Evolutionary conservation across 2,329 filamentous ascomycete species (phyloP).

Genomic region (Fusarium chaquense): DNA sequence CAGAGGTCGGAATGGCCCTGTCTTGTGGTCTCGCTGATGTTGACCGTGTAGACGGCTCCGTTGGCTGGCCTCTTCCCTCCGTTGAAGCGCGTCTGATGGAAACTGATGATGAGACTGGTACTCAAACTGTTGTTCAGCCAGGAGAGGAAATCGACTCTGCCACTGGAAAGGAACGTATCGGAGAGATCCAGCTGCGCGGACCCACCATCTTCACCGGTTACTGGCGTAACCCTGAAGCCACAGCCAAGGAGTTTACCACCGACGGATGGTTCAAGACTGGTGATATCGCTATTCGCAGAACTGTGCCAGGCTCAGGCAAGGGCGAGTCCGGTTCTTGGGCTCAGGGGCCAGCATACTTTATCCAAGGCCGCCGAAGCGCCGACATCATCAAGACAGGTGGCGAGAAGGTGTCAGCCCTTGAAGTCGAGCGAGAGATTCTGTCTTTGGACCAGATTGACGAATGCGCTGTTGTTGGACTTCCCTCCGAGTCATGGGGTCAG

Average conservation of each 20-base stretch:
- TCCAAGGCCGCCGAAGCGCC: conserved; percentile 85
- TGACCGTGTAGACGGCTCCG: conserved; percentile 88
- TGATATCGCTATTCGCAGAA: conserved; percentile 13
- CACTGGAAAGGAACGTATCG: conserved; percentile 72
- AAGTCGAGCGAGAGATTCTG: conserved; percentile 93
- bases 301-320: conserved; percentile 60
- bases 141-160: conserved; percentile 67
- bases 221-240: conserved; percentile 15
- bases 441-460: conserved; percentile 83
- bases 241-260: not conserved
- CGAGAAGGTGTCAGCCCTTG: conserved; percentile 89
- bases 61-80: conserved; percentile 91
- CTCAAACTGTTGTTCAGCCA: conserved; percentile 67
- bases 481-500: conserved; percentile 91
- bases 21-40: conserved; percentile 82
- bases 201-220: conserved; percentile 12
- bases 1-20: conserved; percentile 98
- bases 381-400: conserved; percentile 99
- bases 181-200: conserved; percentile 75
- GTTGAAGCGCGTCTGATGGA: conserved; percentile 85
- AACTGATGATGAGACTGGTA: conserved; percentile 76
- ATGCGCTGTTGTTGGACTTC: conserved; percentile 87
- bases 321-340: conserved; percentile 65
- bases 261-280: conserved; percentile 31
- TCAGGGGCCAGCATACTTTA: conserved; percentile 82